These are phyloP conservation scores for Backusella circina DNA, from an alignment of 192 early-diverging fungal genomes.

Conservation along the genomic window DNA sequence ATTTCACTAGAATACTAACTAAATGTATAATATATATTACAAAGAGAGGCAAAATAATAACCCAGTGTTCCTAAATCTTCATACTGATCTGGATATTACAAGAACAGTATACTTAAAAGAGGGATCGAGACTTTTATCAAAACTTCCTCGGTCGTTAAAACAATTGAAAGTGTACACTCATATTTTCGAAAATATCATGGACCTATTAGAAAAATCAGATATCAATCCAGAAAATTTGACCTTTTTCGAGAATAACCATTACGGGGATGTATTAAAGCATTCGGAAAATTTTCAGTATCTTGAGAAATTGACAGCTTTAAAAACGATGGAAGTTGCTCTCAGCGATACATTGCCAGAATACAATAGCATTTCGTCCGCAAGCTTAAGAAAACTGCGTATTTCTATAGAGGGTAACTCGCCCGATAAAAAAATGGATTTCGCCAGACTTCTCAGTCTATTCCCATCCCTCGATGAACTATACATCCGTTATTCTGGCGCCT, in stretches of 20 bases:
- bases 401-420: neutral
- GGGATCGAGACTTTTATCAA: neutral
- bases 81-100: neutral
- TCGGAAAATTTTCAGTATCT: neutral
- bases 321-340: neutral
- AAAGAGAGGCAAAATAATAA: neutral
- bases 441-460: neutral
- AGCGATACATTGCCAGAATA: neutral
- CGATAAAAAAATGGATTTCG: neutral
- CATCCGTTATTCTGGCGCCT: neutral
- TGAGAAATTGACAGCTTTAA: neutral
- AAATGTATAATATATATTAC: too few species aligned
- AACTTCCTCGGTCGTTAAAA: neutral
- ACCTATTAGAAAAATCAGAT: neutral
- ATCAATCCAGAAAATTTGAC: neutral
- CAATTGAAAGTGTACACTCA: neutral
- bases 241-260: neutral
- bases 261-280: neutral
- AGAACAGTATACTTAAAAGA: neutral
- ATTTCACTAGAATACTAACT: too few species aligned
- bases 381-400: neutral
- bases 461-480: neutral
- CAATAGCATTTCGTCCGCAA: neutral
- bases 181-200: neutral
- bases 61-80: neutral